A percentile compares a stretch with the other conserved stretches of the same genome.
Evolutionary conservation across 495 filamentous ascomycete genomes (phyloP).

Genomic region (Xylaria telfairii): DNA sequence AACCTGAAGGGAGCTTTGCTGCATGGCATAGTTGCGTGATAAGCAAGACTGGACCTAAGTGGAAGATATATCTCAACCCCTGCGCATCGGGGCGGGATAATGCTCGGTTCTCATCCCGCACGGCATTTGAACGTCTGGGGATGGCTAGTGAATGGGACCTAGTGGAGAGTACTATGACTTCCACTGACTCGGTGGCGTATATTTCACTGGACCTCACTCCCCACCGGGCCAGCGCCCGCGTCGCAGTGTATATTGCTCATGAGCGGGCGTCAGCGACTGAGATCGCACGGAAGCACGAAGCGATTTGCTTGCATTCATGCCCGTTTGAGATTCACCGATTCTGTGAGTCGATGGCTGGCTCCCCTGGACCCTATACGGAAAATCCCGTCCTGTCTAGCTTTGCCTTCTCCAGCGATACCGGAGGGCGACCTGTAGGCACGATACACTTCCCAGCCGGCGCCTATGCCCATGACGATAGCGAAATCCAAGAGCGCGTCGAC

Average conservation of each 20-base stretch:
- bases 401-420: background rate
- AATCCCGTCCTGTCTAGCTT: background rate
- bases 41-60: slow-evolving; percentile 21
- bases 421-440: background rate
- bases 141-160: slow-evolving; percentile 7
- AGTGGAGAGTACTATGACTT: slow-evolving; percentile 6
- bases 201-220: background rate
- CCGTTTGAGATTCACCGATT: slow-evolving; percentile 8
- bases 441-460: background rate
- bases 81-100: background rate
- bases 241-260: slow-evolving; percentile 1
- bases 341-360: slow-evolving; percentile 9
- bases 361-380: background rate
- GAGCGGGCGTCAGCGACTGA: background rate
- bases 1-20: slow-evolving; percentile 10
- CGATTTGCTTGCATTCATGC: background rate
- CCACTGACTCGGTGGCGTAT: background rate
- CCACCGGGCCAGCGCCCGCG: background rate
- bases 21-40: slow-evolving; percentile 26
- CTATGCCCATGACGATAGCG: background rate
- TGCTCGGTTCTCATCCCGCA: background rate
- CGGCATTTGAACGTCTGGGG: background rate
- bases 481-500: slow-evolving; percentile 1
- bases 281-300: background rate
- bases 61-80: slow-evolving; percentile 32